Base-by-base conservation (phyloP, 1,284 basidiomycete species). In the Ustilago hordei region DNA sequence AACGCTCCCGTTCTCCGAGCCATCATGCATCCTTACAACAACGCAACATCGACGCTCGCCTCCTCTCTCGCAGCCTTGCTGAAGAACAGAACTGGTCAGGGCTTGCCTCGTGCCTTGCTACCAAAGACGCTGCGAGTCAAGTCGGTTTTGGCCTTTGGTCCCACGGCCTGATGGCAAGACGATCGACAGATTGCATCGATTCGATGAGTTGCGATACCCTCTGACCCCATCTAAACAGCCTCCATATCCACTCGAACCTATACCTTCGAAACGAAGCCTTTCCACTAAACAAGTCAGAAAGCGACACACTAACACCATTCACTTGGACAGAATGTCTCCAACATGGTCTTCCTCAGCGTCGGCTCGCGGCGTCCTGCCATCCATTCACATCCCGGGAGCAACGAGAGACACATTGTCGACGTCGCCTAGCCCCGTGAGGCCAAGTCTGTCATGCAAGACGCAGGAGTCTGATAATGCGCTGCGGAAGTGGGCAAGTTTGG, bases 401-500 rank as follows among this genome's bases (percentile, higher is more conserved):
- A 36, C 45, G 3, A 19, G 34, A 48, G 9, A 23, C 31, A 48
- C 3, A 35, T 32, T 35, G n/a, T 34, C 55, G 41, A 6, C 53
- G 3, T 19, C 50, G 19, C 19, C 36, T 8, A 56, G 35, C 17
- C 32, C 35, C 4, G 32, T 23, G 7, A 31, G 12, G 2, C 23
- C 8, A 3, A 17, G 9, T 3, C 9, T 32, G 35, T 50, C 8
- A 7, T 32, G 41, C 23, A 54, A 36, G 13, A 8, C 55, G 5
- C 15, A 63, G 17, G 23, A 47, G 8, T 31, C 55, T 1, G 19
- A 47, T 8, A 55, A 63, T 17, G 15, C 43, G 1, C 2, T 55
- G 2, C 66, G 66, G 12, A 75, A 67, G 39, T 75, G 73, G 73
- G 19, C 45, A 4, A 75, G 73, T 28, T 38, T 75, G 36, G 28